These are phyloP conservation scores for Leishmania mexicana DNA, from an alignment of 208 protist genomes.

Conservation along the genomic window DNA sequence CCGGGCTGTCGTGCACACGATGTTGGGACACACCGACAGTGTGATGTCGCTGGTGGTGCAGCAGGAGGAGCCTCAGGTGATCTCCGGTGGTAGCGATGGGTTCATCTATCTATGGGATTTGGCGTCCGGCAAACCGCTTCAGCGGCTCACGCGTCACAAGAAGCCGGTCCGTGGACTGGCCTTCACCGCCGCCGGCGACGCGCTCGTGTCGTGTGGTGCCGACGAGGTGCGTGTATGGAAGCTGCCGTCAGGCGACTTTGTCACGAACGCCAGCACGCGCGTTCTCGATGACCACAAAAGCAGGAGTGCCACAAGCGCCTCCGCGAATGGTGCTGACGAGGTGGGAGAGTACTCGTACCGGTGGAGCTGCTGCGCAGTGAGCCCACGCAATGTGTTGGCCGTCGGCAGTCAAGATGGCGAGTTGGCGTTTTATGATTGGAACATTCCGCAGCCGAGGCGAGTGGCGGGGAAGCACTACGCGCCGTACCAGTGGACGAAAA, in stretches of 20 bases:
- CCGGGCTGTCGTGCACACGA: slow-evolving; percentile 69
- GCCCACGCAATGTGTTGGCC: slow-evolving; percentile 92
- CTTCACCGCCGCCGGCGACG: slow-evolving; percentile 88
- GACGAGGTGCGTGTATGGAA: slow-evolving; percentile 99
- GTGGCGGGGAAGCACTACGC: slow-evolving; percentile 51
- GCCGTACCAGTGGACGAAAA: slow-evolving; percentile 76
- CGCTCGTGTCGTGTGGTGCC: slow-evolving; percentile 94
- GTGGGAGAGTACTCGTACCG: slow-evolving; percentile 59
- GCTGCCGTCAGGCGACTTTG: slow-evolving; percentile 94
- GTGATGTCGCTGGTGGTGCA: slow-evolving; percentile 92
- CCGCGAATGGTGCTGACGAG: background rate
- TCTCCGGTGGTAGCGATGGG: slow-evolving; percentile 94
- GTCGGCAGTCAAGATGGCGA: slow-evolving; percentile 93
- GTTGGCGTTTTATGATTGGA: slow-evolving; percentile 98
- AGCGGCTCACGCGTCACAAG: slow-evolving; percentile 98
- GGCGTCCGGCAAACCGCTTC: slow-evolving; percentile 53
- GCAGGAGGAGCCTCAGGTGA: slow-evolving; percentile 90
- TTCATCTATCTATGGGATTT: slow-evolving; percentile 96
- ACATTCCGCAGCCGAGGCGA: slow-evolving; percentile 66
- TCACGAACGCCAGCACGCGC: slow-evolving; percentile 93
- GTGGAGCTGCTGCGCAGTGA: slow-evolving; percentile 88
- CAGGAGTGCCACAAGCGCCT: background rate
- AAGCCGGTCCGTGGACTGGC: slow-evolving; percentile 96
- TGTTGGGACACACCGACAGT: slow-evolving; percentile 95
- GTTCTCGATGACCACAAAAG: slow-evolving; percentile 6